Evolutionary conservation across 352 stramenopile genomes (phyloP), one percentile per base, ranked within the genome.

Genomic region (Phytophthora hibernalis): DNA sequence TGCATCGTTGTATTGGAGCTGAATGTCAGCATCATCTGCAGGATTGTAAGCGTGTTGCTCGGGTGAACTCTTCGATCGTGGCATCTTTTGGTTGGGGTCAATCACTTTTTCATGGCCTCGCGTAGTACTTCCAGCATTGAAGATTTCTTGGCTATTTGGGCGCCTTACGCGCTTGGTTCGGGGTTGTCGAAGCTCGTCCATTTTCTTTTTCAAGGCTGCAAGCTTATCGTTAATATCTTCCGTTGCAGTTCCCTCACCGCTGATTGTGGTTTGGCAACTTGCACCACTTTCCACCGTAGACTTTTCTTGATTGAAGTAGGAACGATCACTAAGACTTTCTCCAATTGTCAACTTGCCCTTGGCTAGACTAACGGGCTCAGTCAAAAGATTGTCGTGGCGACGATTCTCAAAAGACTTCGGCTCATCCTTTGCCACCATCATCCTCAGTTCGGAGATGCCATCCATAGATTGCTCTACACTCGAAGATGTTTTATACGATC

Each of bases 171-270:
- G 76, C 42, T 83, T 89, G 4, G 59, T 54, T 52, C 79, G 87
- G n/a, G 72, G 58, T 7, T 76, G 82, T 5, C 76, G 74, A 16
- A 90, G 45, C 16, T 85, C 62, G 30, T 69, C 74, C 3, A 82
- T 73, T 69, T 91, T 93, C 44, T 75, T 74, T 67, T 89, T 92
- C 22, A 94, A 68, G 2, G 75, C 64, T 43, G 72, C 61, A 18
- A 94, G 56, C 28, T 91, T 92, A 5, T 82, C 75, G 2, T 71
- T 56, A 13, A 87, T 77, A 3, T 85, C 66, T 11, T 83, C 69
- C 4, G 49, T 56, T 45, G 51, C 43, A 18, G 42, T 12, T 15
- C 12, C 24, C 3, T 61, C 51, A 18, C 60, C 61, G 18, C 55
- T 60, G 21, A 5, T 54, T 18, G 31, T 48, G 52, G 47, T 54